Percentiles rank a stretch among this genome's conserved stretches.
Conservation (phyloP, 2,329 filamentous ascomycete species). For the Botryotinia narcissicola region DNA sequence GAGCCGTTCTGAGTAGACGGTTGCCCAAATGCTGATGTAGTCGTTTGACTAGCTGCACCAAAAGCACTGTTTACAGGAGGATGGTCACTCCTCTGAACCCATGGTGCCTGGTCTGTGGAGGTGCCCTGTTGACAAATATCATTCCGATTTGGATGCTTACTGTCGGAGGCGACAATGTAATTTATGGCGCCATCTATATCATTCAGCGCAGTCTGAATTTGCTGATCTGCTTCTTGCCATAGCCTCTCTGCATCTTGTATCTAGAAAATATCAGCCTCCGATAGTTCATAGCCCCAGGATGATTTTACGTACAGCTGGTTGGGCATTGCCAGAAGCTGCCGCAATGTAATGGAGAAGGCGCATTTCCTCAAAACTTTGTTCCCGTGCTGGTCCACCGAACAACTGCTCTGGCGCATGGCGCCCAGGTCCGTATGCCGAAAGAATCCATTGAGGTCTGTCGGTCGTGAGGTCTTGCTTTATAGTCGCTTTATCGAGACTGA, state of each 20-base stretch:
- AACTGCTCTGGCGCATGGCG: constrained; percentile 75
- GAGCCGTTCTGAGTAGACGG: constrained; percentile 15
- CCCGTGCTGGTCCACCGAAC: constrained; percentile 73
- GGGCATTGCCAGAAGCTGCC: constrained; percentile 57
- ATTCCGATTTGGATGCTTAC: constrained; percentile 72
- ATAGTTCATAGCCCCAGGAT: not conserved
- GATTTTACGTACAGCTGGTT: constrained; percentile 42
- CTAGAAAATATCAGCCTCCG: constrained; percentile 41
- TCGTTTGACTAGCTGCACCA: constrained; percentile 22
- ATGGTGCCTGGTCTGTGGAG: constrained; percentile 30
- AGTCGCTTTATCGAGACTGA: constrained; percentile 42
- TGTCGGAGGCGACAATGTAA: constrained; percentile 63
- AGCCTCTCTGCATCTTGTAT: constrained; percentile 59
- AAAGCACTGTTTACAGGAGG: constrained; percentile 32
- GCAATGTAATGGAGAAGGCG: constrained; percentile 73
- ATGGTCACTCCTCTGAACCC: constrained; percentile 32
- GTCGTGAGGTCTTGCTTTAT: constrained; percentile 66
- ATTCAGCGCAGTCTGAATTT: constrained; percentile 67
- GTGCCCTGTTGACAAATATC: constrained; percentile 54
- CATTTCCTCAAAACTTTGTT: constrained; percentile 88
- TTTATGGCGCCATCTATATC: constrained; percentile 71
- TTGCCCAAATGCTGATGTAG: constrained; percentile 41
- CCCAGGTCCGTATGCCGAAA: constrained; percentile 82
- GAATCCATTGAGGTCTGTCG: constrained; percentile 77
- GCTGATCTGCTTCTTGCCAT: constrained; percentile 62